phyloP scores from a whole-genome alignment of 768 basidiomycete genomes.

The Leccinellum albellum region DNA sequence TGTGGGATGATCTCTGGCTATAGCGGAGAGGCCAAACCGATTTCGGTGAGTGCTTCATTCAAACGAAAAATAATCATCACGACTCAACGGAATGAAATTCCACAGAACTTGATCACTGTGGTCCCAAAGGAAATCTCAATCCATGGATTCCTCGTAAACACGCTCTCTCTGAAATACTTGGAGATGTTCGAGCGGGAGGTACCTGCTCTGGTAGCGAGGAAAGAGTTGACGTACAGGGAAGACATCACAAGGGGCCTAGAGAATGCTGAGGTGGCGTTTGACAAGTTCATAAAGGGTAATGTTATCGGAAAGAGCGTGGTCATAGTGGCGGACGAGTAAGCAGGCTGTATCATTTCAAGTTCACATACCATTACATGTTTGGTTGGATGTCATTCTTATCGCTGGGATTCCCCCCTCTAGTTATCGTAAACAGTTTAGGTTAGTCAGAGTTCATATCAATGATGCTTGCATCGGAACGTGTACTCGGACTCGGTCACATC shows the following conservation, averaged over 20 bases:
- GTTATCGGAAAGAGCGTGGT: constrained; percentile 9
- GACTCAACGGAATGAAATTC: not conserved
- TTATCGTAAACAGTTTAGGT: not conserved
- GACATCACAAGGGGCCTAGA: constrained; percentile 45
- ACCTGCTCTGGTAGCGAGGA: constrained; percentile 39
- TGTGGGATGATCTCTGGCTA: constrained; percentile 22
- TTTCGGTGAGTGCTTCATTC: not conserved
- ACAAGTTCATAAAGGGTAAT: constrained; percentile 6
- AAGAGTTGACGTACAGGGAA: constrained; percentile 46
- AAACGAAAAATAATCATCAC: not conserved
- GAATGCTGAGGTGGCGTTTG: constrained; percentile 12
- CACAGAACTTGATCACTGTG: constrained; percentile 36
- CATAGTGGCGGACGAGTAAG: constrained; percentile 2
- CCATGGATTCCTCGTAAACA: constrained; percentile 41
- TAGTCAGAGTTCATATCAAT: not conserved
- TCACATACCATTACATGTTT: not conserved
- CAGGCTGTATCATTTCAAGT: not conserved
- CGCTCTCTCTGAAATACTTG: constrained; percentile 31
- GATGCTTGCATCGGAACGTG: not conserved
- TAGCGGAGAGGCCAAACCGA: not conserved
- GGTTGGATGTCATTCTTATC: not conserved
- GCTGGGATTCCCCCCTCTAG: not conserved
- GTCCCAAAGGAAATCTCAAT: constrained; percentile 41
- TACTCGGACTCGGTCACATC: not conserved
- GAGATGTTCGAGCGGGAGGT: constrained; percentile 42